These are phyloP conservation scores for Arachis monticola DNA, from an alignment of 331 rosid genomes.

Conservation along the genomic window DNA sequence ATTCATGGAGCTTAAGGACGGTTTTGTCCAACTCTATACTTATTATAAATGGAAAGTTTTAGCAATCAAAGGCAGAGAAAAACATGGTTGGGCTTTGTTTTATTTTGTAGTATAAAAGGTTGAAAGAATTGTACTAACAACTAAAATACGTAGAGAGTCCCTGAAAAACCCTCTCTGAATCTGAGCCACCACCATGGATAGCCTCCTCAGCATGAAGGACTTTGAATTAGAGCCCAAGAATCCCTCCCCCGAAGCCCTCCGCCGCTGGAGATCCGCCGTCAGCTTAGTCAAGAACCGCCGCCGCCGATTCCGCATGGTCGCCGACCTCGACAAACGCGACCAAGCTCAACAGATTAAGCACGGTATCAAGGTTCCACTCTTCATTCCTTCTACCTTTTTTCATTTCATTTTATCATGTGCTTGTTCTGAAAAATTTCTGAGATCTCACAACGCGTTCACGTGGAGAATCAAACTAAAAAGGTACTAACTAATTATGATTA, in stretches of 20 bases:
- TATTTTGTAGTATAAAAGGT: no score
- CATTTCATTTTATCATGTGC: not conserved
- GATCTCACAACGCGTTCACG: not conserved
- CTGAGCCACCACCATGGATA: constrained; percentile 39
- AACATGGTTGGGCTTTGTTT: no score
- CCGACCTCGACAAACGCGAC: constrained; percentile 64
- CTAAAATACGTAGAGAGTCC: no score
- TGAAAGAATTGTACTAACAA: no score
- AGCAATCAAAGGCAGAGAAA: no score
- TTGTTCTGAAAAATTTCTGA: not conserved
- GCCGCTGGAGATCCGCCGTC: constrained; percentile 78
- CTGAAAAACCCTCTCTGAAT: not conserved
- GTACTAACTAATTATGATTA: not conserved
- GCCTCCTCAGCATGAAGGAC: constrained; percentile 42
- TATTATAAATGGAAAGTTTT: no score
- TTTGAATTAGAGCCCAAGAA: constrained; percentile 59
- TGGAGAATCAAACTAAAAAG: not conserved
- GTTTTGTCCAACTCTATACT: no score
- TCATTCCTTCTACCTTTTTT: not conserved
- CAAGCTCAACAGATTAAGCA: constrained; percentile 53
- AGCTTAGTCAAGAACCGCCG: constrained; percentile 60
- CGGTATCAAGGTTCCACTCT: constrained; percentile 54
- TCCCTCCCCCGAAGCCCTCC: constrained; percentile 50
- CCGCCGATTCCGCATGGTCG: constrained; percentile 66
- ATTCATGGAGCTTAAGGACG: no score